Base-by-base conservation (phyloP, 345 rosid species). In the Odontarrhena argentea region DNA sequence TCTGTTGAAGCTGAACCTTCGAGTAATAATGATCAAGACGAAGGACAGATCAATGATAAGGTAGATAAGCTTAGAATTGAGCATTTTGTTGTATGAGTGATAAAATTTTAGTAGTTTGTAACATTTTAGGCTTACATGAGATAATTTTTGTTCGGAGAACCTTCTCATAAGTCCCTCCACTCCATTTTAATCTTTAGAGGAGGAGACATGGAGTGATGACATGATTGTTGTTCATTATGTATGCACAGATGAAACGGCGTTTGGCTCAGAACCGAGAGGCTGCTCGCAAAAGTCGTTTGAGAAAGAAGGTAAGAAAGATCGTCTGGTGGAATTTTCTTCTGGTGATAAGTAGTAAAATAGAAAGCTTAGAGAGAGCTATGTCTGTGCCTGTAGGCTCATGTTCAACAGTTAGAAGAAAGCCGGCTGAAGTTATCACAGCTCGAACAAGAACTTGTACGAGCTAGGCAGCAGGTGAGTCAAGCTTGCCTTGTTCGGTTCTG, bases 191-290 rank as follows among this genome's bases (percentile, higher is more conserved):
- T 46, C 32, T 38, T 59, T 49, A 38, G n/a, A 69, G 67, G 59
- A 32, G 30, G 28, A 34, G 25, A 57, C 55, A 53, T 9, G 75
- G 55, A 6, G 55, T 62, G 59, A 46, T 70, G 60, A 64, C 38
- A 71, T 64, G 41, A 50, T 73, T 65, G 49, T 73, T 71, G 52
- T 58, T 65, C 42, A 24, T 57, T 64, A 47, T 73, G 26, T 65
- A 50, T 73, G 49, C 55, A 65, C 71, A 93, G 97, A 76, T 82
- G 71, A 76, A 76, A 63, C 77, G 97, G 56, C 86, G 97, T 59
- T 82, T 88, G 63, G 97, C 96, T 49, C 97, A 94, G 82, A 94
- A 94, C 76, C 88, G 97, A 35, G 99, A 94, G 75, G 97, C 99
- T 62, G 97, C 97, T 56, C 83, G 96, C 55, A 94, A 94, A 80